Percentiles rank a stretch among this genome's conserved stretches.
Conservation (phyloP, 768 basidiomycete genomes). For the Mrakia frigida region DNA sequence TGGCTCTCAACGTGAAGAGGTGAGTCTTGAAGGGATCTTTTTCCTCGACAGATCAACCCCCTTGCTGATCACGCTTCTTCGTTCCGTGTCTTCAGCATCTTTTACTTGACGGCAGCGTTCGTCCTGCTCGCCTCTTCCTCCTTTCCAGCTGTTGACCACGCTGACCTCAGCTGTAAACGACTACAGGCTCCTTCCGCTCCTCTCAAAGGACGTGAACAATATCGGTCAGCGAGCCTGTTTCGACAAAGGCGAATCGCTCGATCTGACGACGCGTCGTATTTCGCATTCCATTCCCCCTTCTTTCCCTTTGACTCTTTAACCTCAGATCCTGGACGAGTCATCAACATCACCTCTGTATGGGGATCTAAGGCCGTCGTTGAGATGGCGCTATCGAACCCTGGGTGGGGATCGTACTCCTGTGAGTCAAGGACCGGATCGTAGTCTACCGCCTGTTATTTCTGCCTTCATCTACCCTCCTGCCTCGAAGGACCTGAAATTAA, state of each 20-base stretch:
- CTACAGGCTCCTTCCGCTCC: slow-evolving; percentile 13
- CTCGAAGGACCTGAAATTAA: too few relatives aligned
- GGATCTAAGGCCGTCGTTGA: slow-evolving; percentile 56
- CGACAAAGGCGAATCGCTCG: not conserved
- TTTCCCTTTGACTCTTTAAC: not conserved
- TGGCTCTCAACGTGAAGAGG: slow-evolving; percentile 75
- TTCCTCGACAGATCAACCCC: not conserved
- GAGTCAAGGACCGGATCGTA: too few relatives aligned
- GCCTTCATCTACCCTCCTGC: too few relatives aligned
- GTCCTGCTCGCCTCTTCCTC: not conserved
- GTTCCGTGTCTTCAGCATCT: not conserved
- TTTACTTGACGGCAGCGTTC: slow-evolving; percentile 19
- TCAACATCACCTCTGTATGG: slow-evolving; percentile 73
- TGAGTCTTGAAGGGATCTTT: not conserved
- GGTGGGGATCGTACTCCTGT: slow-evolving; percentile 75
- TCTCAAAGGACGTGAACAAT: slow-evolving; percentile 51
- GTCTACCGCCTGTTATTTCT: too few relatives aligned
- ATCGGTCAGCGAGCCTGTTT: slow-evolving; percentile 22
- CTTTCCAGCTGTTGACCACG: slow-evolving; percentile 19
- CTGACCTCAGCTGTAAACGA: too few relatives aligned
- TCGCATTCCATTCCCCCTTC: not conserved
- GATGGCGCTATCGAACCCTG: slow-evolving; percentile 52
- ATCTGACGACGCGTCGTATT: not conserved
- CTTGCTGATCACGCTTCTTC: not conserved
- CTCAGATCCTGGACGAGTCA: slow-evolving; percentile 64